phyloP scores from a whole-genome alignment of 345 rosid genomes.

The Sapria himalayana region DNA sequence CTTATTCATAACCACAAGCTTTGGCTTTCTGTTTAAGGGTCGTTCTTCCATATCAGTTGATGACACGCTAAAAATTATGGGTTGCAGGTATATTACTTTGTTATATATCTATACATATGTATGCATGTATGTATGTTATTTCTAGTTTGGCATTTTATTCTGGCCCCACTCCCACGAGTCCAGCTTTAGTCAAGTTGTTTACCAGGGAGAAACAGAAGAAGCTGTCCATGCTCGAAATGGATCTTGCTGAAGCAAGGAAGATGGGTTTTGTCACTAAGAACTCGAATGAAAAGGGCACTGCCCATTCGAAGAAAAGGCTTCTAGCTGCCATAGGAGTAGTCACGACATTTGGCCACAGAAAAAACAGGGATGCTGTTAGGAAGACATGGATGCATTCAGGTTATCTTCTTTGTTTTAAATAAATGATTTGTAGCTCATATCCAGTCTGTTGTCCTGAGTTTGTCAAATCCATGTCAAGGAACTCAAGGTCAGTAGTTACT shows the following conservation, averaged over 20 bases:
- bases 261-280: constrained; percentile 41
- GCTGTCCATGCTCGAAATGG: constrained; percentile 45
- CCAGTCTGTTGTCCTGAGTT: no score
- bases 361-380: constrained; percentile 64
- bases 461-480: no score
- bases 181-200: constrained; percentile 7
- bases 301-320: constrained; percentile 27
- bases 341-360: constrained; percentile 51
- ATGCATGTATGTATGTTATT: not conserved
- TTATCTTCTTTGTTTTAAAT: no score
- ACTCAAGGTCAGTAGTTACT: no score
- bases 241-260: constrained; percentile 37
- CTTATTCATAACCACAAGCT: not conserved
- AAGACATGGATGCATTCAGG: constrained; percentile 98
- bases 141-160: not conserved
- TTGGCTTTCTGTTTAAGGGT: constrained; percentile 23
- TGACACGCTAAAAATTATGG: constrained; percentile 71
- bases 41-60: constrained; percentile 74
- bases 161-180: not conserved
- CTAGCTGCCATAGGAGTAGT: constrained; percentile 55
- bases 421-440: no score
- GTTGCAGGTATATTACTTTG: constrained; percentile 38
- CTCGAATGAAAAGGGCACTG: constrained; percentile 12
- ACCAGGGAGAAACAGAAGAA: constrained; percentile 74
- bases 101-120: not conserved